These are phyloP conservation scores for Phytopythium aichiense DNA, from an alignment of 352 stramenopile genomes.

Conservation along the genomic window DNA sequence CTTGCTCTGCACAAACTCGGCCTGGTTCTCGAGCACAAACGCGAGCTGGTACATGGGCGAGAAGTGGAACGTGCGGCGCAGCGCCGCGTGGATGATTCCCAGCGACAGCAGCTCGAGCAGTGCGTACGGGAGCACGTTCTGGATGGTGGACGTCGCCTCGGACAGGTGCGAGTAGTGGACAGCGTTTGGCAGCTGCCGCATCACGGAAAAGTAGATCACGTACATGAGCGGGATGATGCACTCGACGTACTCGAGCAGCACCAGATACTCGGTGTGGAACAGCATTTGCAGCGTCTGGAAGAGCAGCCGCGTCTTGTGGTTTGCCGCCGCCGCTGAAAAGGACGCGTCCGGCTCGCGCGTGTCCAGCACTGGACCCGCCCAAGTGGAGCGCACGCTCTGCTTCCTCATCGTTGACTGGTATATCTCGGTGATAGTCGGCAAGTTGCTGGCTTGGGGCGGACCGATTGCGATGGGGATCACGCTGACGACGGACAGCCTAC, in stretches of 20 bases:
- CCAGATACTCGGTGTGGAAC: constrained; percentile 32
- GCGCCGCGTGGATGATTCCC: constrained; percentile 7
- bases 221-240: constrained; percentile 28
- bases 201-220: constrained; percentile 13
- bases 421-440: constrained; percentile 4
- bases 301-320: constrained; percentile 4
- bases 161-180: constrained; percentile 15
- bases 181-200: constrained; percentile 23
- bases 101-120: constrained; percentile 22
- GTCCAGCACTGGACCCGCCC: not conserved
- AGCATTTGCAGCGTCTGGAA: constrained; percentile 19
- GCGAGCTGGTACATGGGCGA: constrained; percentile 29
- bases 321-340: not conserved
- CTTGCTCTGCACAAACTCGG: constrained; percentile 22
- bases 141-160: constrained; percentile 2
- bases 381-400: not conserved
- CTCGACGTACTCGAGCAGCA: constrained; percentile 36
- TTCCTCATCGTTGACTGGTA: constrained; percentile 4
- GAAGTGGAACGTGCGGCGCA: constrained; percentile 16
- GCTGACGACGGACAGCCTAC: not conserved
- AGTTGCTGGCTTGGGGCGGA: not conserved
- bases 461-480: constrained; percentile 3
- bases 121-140: constrained; percentile 21
- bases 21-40: constrained; percentile 36
- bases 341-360: not conserved